phyloP scores from a whole-genome alignment of 306 rosid species.

The Pyrus communis region DNA sequence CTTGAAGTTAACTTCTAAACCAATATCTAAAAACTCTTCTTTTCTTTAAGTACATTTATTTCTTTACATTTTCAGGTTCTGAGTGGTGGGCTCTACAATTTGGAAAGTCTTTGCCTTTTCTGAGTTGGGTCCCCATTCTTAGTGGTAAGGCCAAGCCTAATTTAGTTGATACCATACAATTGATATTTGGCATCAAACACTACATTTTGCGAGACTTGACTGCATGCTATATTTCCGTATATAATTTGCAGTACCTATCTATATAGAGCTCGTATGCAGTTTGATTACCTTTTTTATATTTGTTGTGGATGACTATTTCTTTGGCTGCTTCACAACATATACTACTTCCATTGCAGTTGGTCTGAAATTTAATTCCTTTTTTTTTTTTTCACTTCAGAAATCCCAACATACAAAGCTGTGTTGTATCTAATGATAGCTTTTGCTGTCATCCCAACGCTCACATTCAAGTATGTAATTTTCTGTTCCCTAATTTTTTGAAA shows the following conservation, averaged over 20 bases:
- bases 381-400: conserved; percentile 43
- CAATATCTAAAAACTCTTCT: neutral
- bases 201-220: neutral
- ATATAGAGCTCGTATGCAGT: neutral
- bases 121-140: conserved; percentile 69
- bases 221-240: neutral
- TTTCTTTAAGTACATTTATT: no score
- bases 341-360: neutral
- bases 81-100: conserved; percentile 83
- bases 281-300: neutral
- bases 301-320: neutral
- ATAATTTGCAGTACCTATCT: neutral
- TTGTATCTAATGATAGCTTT: conserved; percentile 60
- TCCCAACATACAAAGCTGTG: conserved; percentile 39
- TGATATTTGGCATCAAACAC: neutral
- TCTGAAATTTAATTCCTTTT: neutral
- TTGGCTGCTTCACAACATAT: neutral
- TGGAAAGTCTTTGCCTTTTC: conserved; percentile 64
- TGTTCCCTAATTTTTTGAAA: neutral
- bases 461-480: conserved; percentile 57
- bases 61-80: conserved; percentile 56
- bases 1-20: neutral
- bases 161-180: neutral
- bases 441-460: conserved; percentile 72
- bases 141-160: conserved; percentile 41